Evolutionary conservation across 352 stramenopile genomes (phyloP), one percentile per base, ranked within the genome.

Genomic region (Phytophthora palmivora): DNA sequence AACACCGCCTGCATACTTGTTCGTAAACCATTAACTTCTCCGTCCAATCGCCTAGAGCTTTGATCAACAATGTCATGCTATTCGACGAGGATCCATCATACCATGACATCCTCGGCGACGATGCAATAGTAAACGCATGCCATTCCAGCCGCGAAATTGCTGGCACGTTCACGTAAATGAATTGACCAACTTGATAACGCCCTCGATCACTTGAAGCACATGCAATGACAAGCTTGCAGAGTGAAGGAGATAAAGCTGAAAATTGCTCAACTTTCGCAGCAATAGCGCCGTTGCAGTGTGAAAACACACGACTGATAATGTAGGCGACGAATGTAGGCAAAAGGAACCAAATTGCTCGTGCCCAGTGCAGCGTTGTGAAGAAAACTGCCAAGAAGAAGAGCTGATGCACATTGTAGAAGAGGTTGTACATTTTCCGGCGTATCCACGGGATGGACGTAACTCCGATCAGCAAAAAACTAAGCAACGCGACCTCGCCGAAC

Each of bases 121-220:
- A 84, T 7, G 70, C 63, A 45, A 86, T 74, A 11, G 71, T 82
- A 49, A 86, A 86, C 0, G 76, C 57, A 33, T 86, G 74, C 76
- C 76, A 86, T 39, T 86, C 51, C 4, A 78, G 46, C 14, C 63
- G 63, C 6, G 74, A 81, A 12, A 86, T 64, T 2, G 61, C 49
- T 7, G 74, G 74, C 11, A 84, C 62, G 9, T 79, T 82, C 34
- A 84, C 11, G 37, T 83, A 84, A 16, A 84, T 51, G 24, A 83
- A 78, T 28, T 82, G 71, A 2, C 74, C 74, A 3, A 72, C 49
- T 26, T 78, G 38, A 41, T 70, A 84, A 0, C 8, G 15, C 4
- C 61, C 60, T 16, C 33, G 33, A 0, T 59, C 18, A 28, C 24
- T 36, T 16, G 22, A 6, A 0, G 49, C 60, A 3, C 24, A 38